These are phyloP conservation scores for Candida argentea DNA, from an alignment of 805 yeast species.

Conservation along the genomic window DNA sequence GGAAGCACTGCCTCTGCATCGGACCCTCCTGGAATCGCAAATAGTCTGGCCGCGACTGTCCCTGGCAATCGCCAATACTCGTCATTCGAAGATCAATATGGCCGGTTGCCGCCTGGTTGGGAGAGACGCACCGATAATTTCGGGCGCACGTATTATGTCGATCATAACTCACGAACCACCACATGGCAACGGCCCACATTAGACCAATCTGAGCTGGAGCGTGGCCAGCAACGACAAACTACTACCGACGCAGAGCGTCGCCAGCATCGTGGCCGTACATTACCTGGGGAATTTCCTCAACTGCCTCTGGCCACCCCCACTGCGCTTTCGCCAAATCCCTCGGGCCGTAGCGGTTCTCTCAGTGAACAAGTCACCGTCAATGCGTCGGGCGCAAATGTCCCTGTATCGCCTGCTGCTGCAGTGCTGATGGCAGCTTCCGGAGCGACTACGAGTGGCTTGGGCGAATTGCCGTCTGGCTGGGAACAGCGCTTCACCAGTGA, in stretches of 20 bases:
- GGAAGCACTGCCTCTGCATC: conserved; percentile 5
- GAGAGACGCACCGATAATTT: conserved; percentile 96
- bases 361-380: conserved; percentile 39
- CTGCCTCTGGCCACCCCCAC: conserved; percentile 23
- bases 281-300: conserved; percentile 53
- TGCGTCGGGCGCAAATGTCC: conserved; percentile 33
- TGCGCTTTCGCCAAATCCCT: conserved; percentile 25
- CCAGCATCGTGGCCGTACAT: conserved; percentile 82
- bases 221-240: conserved; percentile 51
- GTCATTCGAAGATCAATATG: conserved; percentile 94
- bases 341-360: conserved; percentile 8
- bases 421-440: conserved; percentile 66
- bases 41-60: conserved; percentile 8
- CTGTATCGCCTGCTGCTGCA: conserved; percentile 59
- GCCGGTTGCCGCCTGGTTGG: conserved; percentile 97
- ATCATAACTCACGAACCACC: conserved; percentile 94
- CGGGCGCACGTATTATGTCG: conserved; percentile 96
- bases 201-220: conserved; percentile 67
- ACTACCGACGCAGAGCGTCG: conserved; percentile 81
- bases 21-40: conserved; percentile 5
- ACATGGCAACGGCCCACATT: conserved; percentile 97
- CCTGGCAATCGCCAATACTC: conserved; percentile 55
- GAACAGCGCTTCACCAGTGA: conserved; percentile 97
- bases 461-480: conserved; percentile 98
- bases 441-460: conserved; percentile 90